Evolutionary conservation across 2,329 filamentous ascomycete species (phyloP), one percentile per base, ranked within the genome.

Genomic region (Emmonsiellopsis sp.): DNA sequence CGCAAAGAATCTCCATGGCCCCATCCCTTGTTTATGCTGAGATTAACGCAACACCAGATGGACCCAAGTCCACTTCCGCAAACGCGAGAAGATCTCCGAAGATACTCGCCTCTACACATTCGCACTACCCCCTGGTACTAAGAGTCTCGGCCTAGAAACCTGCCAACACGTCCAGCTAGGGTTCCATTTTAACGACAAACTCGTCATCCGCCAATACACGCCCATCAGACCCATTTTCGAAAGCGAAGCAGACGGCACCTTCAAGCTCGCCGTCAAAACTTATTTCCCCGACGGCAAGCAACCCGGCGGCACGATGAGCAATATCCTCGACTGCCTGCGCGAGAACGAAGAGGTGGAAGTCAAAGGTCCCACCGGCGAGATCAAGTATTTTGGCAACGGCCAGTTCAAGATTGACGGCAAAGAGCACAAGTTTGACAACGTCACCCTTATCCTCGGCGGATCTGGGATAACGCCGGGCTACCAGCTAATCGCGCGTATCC

Each of bases 111-210:
- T 62, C 11, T 78, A 78, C 63, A 77, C 71, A 3, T 78, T 79
- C 60, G 52, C 65, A 36, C 68, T 78, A 2, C 73, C 74, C 0
- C 61, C 67, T 1, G 61, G 58, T 17, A 65, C 67, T 36, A 63
- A 68, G n/a, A 64, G 70, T 6, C 68, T 80, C 0, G 76, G 77
- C 0, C 62, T 80, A 0, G 69, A 68, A 13, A 80, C 74, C 0
- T 76, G 77, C 51, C 75, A 81, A 59, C 77, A 81, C 57, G 62
- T 81, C 21, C 71, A 78, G 52, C 56, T 80, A 7, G 78, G 77
- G 2, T 78, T 80, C 58, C 77, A 81, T 54, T 67, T 80, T 55
- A 61, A 67, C 42, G 77, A 80, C 57, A 69, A 71, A 49, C 75
- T 80, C 67, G 66, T 80, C 9, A 69, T 78, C 10, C 71, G 77